These are phyloP conservation scores for Vanilla planifolia DNA, from an alignment of 106 monocot species.

Conservation along the genomic window DNA sequence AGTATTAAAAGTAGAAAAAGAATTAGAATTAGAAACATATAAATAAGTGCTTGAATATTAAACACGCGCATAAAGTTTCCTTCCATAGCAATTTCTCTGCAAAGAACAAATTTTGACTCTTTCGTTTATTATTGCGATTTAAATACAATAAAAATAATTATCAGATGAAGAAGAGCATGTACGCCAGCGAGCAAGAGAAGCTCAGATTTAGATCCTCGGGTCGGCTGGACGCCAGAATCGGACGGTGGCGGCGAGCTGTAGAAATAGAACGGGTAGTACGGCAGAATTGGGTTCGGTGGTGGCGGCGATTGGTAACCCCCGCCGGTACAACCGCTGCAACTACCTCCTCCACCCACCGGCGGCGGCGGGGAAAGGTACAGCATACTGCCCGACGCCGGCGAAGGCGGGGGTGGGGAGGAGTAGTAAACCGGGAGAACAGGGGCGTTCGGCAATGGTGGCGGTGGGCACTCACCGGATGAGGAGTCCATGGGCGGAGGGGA, in stretches of 20 bases:
- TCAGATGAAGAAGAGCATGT: no score
- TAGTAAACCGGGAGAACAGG: slow-evolving; percentile 6
- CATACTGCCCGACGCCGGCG: not conserved
- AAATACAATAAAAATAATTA: no score
- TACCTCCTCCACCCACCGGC: not conserved
- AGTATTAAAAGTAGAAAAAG: no score
- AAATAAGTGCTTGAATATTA: no score
- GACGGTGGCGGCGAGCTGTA: slow-evolving; percentile 9
- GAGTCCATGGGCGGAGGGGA: slow-evolving; percentile 23
- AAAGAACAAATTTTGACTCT: no score
- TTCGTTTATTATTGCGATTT: no score
- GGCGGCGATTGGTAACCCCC: slow-evolving; percentile 9
- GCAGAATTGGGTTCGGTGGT: slow-evolving; percentile 23
- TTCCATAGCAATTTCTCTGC: no score
- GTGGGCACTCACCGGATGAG: slow-evolving; percentile 6
- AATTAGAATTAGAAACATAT: no score
- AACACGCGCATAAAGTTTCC: no score
- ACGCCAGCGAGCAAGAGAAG: no score
- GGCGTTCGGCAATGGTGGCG: slow-evolving; percentile 15
- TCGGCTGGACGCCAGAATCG: not conserved
- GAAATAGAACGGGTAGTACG: slow-evolving; percentile 19
- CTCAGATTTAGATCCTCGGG: no score
- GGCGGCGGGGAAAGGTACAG: slow-evolving; percentile 4
- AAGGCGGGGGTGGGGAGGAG: slow-evolving; percentile 11
- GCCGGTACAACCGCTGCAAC: not conserved